These are phyloP conservation scores for Sarcodon sp. DNA, from an alignment of 768 basidiomycete genomes.

Conservation along the genomic window DNA sequence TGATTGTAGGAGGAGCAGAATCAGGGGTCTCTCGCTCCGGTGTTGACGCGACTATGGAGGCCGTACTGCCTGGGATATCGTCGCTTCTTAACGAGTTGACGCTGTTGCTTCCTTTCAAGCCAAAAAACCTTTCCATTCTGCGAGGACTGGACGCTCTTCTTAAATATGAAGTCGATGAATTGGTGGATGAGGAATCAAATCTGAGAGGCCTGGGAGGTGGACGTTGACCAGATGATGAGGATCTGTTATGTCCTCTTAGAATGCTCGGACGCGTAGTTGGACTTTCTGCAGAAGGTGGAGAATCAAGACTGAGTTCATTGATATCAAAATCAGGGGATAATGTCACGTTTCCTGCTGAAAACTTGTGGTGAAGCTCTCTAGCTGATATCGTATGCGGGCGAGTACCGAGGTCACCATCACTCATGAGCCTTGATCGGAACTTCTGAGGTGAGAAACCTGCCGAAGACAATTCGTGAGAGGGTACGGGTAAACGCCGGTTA, in stretches of 20 bases:
- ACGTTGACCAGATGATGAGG: conserved; percentile 22
- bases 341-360: neutral
- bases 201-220: conserved; percentile 11
- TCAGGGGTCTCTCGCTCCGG: neutral
- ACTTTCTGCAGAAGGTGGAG: conserved; percentile 6
- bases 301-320: conserved; percentile 3
- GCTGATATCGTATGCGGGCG: neutral
- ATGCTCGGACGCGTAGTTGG: conserved; percentile 23
- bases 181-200: conserved; percentile 17
- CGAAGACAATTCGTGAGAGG: neutral
- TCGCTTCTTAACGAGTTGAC: conserved; percentile 8
- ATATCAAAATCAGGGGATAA: conserved; percentile 4
- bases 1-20: neutral
- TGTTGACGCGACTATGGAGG: neutral
- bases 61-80: conserved; percentile 1
- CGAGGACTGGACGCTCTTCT: neutral
- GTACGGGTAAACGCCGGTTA: neutral
- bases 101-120: conserved; percentile 7
- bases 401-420: neutral
- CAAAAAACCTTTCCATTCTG: neutral
- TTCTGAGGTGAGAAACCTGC: neutral
- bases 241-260: conserved; percentile 25
- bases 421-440: neutral
- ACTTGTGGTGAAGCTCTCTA: neutral
- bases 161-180: conserved; percentile 1